Conservation (phyloP, 2,329 filamentous ascomycete genomes). For the Cryphonectria japonica region DNA sequence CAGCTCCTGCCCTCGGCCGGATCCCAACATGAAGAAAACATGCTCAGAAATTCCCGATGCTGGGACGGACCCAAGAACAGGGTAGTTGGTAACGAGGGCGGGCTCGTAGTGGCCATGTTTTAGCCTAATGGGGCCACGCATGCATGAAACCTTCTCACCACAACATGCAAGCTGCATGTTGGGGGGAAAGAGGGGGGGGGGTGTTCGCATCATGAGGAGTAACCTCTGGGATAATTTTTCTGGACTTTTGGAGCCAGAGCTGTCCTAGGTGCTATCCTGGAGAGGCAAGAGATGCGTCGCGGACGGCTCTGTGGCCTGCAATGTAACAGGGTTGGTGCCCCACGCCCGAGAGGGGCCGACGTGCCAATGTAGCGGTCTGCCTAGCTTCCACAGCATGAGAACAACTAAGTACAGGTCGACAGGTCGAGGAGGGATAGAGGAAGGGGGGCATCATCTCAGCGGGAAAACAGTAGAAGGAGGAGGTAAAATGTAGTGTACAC, state of each 20-base stretch:
- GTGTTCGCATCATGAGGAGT: slow-evolving; percentile 10
- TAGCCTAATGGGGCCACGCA: slow-evolving; percentile 20
- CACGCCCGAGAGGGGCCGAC: background rate
- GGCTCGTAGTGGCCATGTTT: slow-evolving; percentile 24
- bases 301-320: background rate
- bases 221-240: background rate
- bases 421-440: background rate
- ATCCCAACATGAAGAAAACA: slow-evolving; percentile 16
- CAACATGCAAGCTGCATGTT: slow-evolving; percentile 24
- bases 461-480: background rate
- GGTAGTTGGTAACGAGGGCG: slow-evolving; percentile 22
- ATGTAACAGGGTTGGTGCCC: background rate
- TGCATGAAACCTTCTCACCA: slow-evolving; percentile 25
- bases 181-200: background rate
- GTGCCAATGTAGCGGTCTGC: slow-evolving; percentile 1
- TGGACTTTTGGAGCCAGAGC: background rate
- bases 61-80: slow-evolving; percentile 20
- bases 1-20: background rate
- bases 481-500: background rate
- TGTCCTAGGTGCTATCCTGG: background rate
- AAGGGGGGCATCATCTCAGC: background rate
- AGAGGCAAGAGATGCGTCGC: background rate
- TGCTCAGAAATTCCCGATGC: slow-evolving; percentile 22
- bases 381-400: background rate
- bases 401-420: too few relatives aligned